Percentiles rank a stretch among this genome's conserved stretches.
Evolutionary conservation across 768 basidiomycete species (phyloP).

Genomic region (Lentinus brumalis): DNA sequence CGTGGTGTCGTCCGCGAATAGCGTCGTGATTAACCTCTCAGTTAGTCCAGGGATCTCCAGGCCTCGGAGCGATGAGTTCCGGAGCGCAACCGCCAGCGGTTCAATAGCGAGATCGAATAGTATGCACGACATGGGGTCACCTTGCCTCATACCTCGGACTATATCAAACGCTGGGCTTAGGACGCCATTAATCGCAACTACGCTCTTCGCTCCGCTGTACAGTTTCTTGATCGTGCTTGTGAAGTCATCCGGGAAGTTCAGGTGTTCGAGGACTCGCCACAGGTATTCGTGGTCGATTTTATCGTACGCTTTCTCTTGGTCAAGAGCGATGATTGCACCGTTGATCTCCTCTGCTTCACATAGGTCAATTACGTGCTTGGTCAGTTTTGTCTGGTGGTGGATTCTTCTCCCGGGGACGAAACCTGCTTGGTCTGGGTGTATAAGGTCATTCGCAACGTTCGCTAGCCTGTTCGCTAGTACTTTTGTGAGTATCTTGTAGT

Average conservation of each 20-base stretch:
- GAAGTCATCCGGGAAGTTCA: slow-evolving; percentile 10
- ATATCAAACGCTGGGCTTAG: slow-evolving; percentile 29
- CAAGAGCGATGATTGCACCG: slow-evolving; percentile 15
- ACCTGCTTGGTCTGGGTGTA: slow-evolving; percentile 42
- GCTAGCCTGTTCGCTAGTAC: slow-evolving; percentile 23
- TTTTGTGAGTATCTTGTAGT: slow-evolving; percentile 37
- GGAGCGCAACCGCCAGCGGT: slow-evolving; percentile 25
- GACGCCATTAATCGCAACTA: slow-evolving; percentile 36
- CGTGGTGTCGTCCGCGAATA: slow-evolving; percentile 33
- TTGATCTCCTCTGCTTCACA: slow-evolving; percentile 10
- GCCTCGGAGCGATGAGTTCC: slow-evolving; percentile 21
- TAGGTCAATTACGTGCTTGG: slow-evolving; percentile 17
- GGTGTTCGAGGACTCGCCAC: slow-evolving; percentile 1
- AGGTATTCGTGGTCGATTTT: slow-evolving; percentile 21
- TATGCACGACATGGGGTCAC: slow-evolving; percentile 36
- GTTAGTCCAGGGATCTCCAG: slow-evolving; percentile 17
- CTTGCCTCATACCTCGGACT: slow-evolving; percentile 38
- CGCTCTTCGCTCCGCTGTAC: slow-evolving; percentile 32
- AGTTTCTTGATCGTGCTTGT: slow-evolving; percentile 31
- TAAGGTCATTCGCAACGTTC: slow-evolving; percentile 9
- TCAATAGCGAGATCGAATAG: slow-evolving; percentile 36
- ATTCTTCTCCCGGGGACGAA: slow-evolving; percentile 36
- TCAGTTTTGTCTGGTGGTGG: slow-evolving; percentile 33
- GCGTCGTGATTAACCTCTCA: slow-evolving; percentile 14
- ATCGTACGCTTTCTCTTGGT: slow-evolving; percentile 25